A percentile compares a stretch with the other conserved stretches of the same genome.
Evolutionary conservation across 352 stramenopile species (phyloP).

Genomic region (Pythium guiyangense): DNA sequence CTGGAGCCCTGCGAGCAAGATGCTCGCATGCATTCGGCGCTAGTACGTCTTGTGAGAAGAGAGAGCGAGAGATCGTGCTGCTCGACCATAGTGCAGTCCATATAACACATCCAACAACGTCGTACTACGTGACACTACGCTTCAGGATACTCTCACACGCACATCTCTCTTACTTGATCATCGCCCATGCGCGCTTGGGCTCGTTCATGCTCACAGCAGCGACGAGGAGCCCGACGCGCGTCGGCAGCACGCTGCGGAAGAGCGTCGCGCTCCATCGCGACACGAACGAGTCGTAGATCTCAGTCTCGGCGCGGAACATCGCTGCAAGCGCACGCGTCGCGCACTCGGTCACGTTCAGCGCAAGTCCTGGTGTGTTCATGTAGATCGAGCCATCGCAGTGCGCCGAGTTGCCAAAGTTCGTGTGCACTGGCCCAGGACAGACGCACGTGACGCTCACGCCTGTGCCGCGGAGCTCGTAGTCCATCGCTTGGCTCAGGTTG

Average conservation of each 20-base stretch:
- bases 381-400: conserved; percentile 40
- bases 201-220: conserved; percentile 32
- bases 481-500: conserved; percentile 71
- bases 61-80: no score
- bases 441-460: conserved; percentile 67
- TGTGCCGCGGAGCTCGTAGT: conserved; percentile 73
- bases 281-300: conserved; percentile 53
- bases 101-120: no score
- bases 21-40: background rate
- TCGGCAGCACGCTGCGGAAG: conserved; percentile 28
- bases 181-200: conserved; percentile 1
- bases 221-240: conserved; percentile 31
- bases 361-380: conserved; percentile 35
- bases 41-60: background rate
- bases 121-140: no score
- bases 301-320: conserved; percentile 41
- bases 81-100: no score
- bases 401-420: conserved; percentile 50
- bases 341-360: conserved; percentile 35
- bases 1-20: conserved; percentile 1
- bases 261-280: conserved; percentile 28
- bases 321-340: conserved; percentile 35
- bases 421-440: conserved; percentile 55
- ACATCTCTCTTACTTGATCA: background rate
- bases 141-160: background rate